Conservation (phyloP, 495 filamentous ascomycete species). For the Daldinia caldariorum region DNA sequence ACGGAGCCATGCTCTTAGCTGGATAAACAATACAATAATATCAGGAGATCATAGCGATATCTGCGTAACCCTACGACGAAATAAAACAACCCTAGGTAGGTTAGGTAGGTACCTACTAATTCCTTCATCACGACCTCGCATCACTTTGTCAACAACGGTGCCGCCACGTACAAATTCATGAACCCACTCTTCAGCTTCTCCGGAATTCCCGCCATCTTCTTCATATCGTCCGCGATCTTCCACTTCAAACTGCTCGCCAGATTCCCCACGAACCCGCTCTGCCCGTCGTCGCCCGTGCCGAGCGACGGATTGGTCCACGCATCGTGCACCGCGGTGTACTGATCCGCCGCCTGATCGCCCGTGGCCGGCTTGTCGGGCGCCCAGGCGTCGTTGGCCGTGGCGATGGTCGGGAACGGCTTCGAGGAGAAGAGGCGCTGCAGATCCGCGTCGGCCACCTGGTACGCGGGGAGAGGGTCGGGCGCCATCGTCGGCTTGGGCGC, state of each 20-base stretch:
- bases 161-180: conserved; percentile 25
- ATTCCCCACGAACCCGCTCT: not conserved
- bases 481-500: not conserved
- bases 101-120: not conserved
- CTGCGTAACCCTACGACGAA: not conserved
- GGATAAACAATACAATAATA: no score
- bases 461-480: not conserved
- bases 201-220: conserved; percentile 17
- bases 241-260: conserved; percentile 2
- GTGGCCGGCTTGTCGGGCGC: not conserved
- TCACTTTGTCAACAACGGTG: conserved; percentile 26
- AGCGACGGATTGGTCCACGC: not conserved
- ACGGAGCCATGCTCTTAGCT: no score
- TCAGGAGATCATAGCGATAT: no score
- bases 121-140: not conserved
- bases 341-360: not conserved
- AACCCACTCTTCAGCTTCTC: conserved; percentile 18
- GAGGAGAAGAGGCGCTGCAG: not conserved
- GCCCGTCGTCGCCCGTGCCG: not conserved
- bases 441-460: not conserved
- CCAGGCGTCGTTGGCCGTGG: not conserved
- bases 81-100: not conserved
- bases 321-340: not conserved
- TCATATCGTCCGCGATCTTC: conserved; percentile 8
- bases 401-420: not conserved